A percentile compares a stretch with the other conserved stretches of the same genome.
Conservation (phyloP, 345 rosid genomes). For the Carallia pectinifolia region DNA sequence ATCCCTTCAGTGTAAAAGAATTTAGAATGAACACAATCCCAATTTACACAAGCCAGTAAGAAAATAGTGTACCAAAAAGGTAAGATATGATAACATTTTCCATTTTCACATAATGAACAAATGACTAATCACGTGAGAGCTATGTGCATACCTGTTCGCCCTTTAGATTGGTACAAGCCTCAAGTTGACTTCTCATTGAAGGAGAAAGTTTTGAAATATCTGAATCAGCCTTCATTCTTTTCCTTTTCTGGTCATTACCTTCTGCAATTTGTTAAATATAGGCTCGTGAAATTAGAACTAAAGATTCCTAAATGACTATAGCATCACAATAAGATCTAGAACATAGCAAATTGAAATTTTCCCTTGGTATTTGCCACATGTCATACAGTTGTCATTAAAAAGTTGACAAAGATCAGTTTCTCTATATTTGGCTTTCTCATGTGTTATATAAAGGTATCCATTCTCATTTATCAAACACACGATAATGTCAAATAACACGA, state of each 20-base stretch:
- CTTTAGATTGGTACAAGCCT: slow-evolving; percentile 65
- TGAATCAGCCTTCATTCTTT: slow-evolving; percentile 69
- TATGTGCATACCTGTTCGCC: slow-evolving; percentile 75
- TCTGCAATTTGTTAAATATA: slow-evolving; percentile 55
- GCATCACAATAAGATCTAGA: slow-evolving; percentile 1
- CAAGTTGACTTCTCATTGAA: slow-evolving; percentile 66
- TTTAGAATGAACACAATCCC: not conserved
- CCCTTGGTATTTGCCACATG: not conserved
- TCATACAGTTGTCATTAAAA: not conserved
- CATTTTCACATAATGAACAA: not conserved
- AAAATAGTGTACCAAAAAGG: not conserved
- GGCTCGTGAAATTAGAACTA: slow-evolving; percentile 11
- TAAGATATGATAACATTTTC: not conserved
- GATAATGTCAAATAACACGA: no score
- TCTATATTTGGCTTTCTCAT: not conserved
- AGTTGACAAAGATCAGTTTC: not conserved
- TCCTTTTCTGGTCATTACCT: slow-evolving; percentile 70
- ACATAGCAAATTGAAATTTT: not conserved
- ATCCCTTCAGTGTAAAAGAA: slow-evolving; percentile 11
- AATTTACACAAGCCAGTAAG: not conserved
- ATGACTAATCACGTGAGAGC: not conserved
- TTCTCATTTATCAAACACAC: no score
- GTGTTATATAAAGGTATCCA: not conserved
- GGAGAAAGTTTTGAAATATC: slow-evolving; percentile 66
- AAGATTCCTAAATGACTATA: slow-evolving; percentile 4